Evolutionary conservation across 371 early-diverging fungal genomes (phyloP).

Genomic region (Gilbertella persicaria): DNA sequence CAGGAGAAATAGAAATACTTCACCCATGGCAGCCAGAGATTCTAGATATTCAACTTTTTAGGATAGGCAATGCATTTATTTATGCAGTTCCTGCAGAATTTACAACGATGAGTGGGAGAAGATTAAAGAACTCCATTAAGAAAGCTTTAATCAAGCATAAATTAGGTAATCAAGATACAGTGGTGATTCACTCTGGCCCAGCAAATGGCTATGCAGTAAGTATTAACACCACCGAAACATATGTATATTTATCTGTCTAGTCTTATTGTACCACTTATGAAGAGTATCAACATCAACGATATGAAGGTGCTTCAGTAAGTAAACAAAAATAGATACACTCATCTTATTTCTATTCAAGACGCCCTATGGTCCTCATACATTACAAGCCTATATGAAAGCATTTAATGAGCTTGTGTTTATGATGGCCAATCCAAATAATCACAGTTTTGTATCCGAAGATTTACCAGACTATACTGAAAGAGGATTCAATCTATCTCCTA

Average conservation of each 20-base stretch:
- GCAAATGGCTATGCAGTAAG: conserved; percentile 50
- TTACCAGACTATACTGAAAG: conserved; percentile 36
- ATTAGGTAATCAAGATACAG: conserved; percentile 45
- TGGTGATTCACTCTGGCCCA: conserved; percentile 57
- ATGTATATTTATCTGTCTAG: conserved; percentile 29
- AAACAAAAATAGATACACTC: not conserved
- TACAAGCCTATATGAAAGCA: conserved; percentile 56
- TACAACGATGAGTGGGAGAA: conserved; percentile 68
- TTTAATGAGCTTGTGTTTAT: conserved; percentile 50
- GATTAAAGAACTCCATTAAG: conserved; percentile 47
- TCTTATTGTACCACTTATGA: conserved; percentile 66
- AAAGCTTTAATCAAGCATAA: conserved; percentile 37
- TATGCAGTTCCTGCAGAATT: conserved; percentile 63
- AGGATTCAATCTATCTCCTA: conserved; percentile 42
- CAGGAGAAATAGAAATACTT: conserved; percentile 55
- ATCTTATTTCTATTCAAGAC: conserved; percentile 33
- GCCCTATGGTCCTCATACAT: conserved; percentile 64
- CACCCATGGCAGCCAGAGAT: conserved; percentile 61
- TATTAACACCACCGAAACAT: not conserved
- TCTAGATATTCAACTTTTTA: conserved; percentile 57
- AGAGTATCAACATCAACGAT: conserved; percentile 69
- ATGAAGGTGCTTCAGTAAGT: conserved; percentile 64
- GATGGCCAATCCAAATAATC: conserved; percentile 35
- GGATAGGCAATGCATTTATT: conserved; percentile 56
- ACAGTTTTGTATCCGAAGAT: conserved; percentile 14